Evolutionary conservation across 192 early-diverging fungal genomes (phyloP).

Genomic region (Linnemannia elongata): DNA sequence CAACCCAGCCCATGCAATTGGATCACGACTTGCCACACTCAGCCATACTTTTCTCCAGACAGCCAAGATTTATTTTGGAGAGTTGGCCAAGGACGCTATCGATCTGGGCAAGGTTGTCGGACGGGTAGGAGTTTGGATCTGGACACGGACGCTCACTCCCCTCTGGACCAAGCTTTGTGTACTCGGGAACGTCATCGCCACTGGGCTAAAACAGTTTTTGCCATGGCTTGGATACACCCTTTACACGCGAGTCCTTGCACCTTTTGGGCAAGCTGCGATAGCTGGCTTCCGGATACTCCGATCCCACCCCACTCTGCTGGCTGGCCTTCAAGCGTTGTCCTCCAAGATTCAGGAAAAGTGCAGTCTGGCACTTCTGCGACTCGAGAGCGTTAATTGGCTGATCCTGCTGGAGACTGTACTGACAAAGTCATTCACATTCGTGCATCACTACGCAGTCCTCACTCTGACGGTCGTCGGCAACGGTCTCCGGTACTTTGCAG

Average conservation of each 20-base stretch:
- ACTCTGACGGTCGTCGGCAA: background rate
- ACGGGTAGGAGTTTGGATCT: slow-evolving; percentile 34
- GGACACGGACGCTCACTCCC: slow-evolving; percentile 21
- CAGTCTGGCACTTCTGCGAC: slow-evolving; percentile 11
- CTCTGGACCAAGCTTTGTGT: background rate
- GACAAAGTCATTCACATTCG: background rate
- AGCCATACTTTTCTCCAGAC: slow-evolving; percentile 30
- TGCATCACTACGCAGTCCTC: slow-evolving; percentile 16
- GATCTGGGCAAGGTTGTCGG: slow-evolving; percentile 25
- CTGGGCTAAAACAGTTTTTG: slow-evolving; percentile 1
- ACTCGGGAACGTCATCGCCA: background rate
- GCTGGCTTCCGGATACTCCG: slow-evolving; percentile 36
- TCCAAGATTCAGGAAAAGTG: slow-evolving; percentile 24
- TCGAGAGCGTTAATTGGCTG: slow-evolving; percentile 51
- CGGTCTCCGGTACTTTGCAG: slow-evolving; percentile 23
- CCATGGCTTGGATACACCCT: slow-evolving; percentile 26
- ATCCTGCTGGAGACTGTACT: slow-evolving; percentile 26
- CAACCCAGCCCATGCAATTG: slow-evolving; percentile 32
- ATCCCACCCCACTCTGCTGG: slow-evolving; percentile 42
- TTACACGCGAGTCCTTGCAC: slow-evolving; percentile 2
- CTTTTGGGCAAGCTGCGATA: background rate
- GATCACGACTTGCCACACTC: slow-evolving; percentile 16
- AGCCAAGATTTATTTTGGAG: slow-evolving; percentile 44
- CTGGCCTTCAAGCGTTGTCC: slow-evolving; percentile 38
- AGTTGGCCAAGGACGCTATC: slow-evolving; percentile 39